These are phyloP conservation scores for Salinomyces thailandicus DNA, from an alignment of 2,329 filamentous ascomycete genomes.

Conservation along the genomic window DNA sequence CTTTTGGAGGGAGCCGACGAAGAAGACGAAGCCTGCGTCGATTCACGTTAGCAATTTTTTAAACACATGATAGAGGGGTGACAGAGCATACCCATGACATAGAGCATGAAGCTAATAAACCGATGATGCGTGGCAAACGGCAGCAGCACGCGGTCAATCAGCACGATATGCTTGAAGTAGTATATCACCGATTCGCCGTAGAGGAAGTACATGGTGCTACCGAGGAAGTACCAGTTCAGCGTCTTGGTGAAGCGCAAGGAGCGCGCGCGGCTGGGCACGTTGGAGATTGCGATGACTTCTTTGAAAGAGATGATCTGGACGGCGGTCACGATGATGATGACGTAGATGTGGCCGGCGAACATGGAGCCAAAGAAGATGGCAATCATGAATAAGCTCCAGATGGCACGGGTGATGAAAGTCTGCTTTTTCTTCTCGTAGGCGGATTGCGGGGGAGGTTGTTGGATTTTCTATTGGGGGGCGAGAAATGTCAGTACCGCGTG, in stretches of 20 bases:
- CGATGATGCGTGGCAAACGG: conserved; percentile 94
- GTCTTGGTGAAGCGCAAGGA: conserved; percentile 90
- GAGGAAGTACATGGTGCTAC: conserved; percentile 98
- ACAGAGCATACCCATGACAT: conserved; percentile 69
- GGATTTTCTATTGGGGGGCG: too few species aligned
- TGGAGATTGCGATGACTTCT: conserved; percentile 96
- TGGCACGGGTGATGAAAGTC: conserved; percentile 90
- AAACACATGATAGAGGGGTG: neutral
- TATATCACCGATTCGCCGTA: conserved; percentile 99
- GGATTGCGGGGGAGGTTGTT: conserved; percentile 24
- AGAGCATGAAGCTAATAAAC: conserved; percentile 97
- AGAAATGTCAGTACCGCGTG: too few species aligned
- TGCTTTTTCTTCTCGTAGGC: conserved; percentile 99
- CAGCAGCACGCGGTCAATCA: conserved; percentile 85
- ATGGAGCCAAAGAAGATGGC: conserved; percentile 80
- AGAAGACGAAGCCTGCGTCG: conserved; percentile 81
- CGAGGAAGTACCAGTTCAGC: conserved; percentile 97
- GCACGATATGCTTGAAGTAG: conserved; percentile 97
- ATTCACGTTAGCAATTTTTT: neutral
- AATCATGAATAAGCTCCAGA: conserved; percentile 99
- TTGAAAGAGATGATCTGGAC: conserved; percentile 97
- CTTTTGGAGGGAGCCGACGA: conserved; percentile 86
- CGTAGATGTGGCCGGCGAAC: conserved; percentile 95
- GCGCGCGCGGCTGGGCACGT: conserved; percentile 81
- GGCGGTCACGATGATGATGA: conserved; percentile 83